Conservation (phyloP, 2,329 filamentous ascomycete genomes). For the Microdochium bolleyi region DNA sequence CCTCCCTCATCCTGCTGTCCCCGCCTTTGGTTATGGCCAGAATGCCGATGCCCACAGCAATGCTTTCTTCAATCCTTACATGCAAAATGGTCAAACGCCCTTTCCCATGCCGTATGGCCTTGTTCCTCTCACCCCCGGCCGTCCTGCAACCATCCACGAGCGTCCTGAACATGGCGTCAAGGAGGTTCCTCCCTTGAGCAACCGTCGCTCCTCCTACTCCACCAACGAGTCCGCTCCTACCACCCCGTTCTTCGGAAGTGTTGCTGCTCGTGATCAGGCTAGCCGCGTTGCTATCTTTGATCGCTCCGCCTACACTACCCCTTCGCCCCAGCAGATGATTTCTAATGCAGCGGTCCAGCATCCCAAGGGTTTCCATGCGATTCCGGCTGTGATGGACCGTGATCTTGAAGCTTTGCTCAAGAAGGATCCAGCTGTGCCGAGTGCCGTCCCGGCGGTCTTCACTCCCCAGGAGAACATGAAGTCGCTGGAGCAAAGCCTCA, state of each 20-base stretch:
- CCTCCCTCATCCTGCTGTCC: slow-evolving; percentile 11
- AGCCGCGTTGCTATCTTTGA: slow-evolving; percentile 52
- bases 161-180: slow-evolving; percentile 38
- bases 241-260: slow-evolving; percentile 55
- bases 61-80: slow-evolving; percentile 22
- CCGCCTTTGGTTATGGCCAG: slow-evolving; percentile 15
- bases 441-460: slow-evolving; percentile 82
- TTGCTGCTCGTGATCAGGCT: slow-evolving; percentile 51
- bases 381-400: slow-evolving; percentile 31
- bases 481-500: slow-evolving; percentile 86
- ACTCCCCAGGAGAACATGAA: slow-evolving; percentile 80
- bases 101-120: slow-evolving; percentile 26
- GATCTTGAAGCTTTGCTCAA: slow-evolving; percentile 58
- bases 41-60: slow-evolving; percentile 10
- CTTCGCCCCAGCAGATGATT: slow-evolving; percentile 54
- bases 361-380: slow-evolving; percentile 29
- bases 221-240: slow-evolving; percentile 60
- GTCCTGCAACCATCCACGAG: slow-evolving; percentile 32
- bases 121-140: slow-evolving; percentile 46
- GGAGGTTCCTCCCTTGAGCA: slow-evolving; percentile 55
- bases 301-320: slow-evolving; percentile 57
- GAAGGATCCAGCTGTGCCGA: slow-evolving; percentile 75
- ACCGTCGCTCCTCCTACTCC: slow-evolving; percentile 60
- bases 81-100: slow-evolving; percentile 27
- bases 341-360: slow-evolving; percentile 24